These are phyloP conservation scores for Inosperma sp. DNA, from an alignment of 768 basidiomycete genomes.

Conservation along the genomic window DNA sequence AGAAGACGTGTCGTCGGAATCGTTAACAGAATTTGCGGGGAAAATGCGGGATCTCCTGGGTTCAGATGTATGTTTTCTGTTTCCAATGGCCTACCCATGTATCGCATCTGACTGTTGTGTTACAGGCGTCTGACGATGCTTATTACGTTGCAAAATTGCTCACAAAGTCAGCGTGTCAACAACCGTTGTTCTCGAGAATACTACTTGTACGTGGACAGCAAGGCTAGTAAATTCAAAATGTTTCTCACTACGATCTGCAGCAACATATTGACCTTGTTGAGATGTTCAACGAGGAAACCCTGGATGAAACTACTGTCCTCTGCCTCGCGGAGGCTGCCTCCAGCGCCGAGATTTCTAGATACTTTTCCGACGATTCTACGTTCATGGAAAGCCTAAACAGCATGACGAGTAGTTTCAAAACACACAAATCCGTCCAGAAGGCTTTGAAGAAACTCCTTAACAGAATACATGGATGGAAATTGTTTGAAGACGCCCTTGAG, in stretches of 20 bases:
- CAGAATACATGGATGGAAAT: constrained; percentile 54
- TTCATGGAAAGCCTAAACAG: constrained; percentile 41
- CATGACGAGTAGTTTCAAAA: constrained; percentile 34
- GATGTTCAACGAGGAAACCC: constrained; percentile 48
- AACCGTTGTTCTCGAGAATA: constrained; percentile 50
- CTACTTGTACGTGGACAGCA: constrained; percentile 33
- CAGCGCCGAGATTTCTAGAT: constrained; percentile 58
- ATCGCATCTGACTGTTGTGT: background rate
- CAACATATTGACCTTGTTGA: constrained; percentile 49
- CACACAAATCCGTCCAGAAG: constrained; percentile 38
- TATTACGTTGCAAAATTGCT: constrained; percentile 60
- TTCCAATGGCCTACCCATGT: background rate
- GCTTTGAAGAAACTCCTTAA: constrained; percentile 44
- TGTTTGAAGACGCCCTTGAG: constrained; percentile 57
- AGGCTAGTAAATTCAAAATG: background rate
- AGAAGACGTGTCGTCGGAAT: constrained; percentile 49
- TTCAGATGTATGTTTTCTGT: constrained; percentile 46
- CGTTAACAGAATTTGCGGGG: constrained; percentile 50
- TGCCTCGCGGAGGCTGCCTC: constrained; percentile 61
- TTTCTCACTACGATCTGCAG: constrained; percentile 29
- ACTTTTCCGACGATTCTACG: constrained; percentile 38
- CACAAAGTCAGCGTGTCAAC: constrained; percentile 61
- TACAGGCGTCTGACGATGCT: constrained; percentile 50
- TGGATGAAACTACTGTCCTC: constrained; percentile 53
- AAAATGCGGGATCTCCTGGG: constrained; percentile 52